phyloP scores from a whole-genome alignment of 345 rosid genomes.

The Lumnitzera littorea region DNA sequence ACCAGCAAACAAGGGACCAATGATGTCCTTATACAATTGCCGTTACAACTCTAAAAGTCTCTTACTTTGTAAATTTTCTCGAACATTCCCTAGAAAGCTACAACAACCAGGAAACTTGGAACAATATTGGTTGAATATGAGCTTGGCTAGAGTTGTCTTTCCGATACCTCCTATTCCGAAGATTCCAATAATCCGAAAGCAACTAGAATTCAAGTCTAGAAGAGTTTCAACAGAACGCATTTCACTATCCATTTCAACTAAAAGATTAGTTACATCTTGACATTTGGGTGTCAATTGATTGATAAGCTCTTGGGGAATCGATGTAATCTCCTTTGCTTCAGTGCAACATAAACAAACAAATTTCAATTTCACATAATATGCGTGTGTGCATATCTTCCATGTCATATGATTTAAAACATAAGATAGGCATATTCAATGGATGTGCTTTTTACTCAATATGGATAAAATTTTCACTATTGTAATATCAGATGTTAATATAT shows the following conservation, averaged over 20 bases:
- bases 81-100: not conserved
- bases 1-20: fast-evolving
- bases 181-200: conserved; percentile 1
- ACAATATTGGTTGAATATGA: not conserved
- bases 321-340: not conserved
- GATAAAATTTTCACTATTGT: no score
- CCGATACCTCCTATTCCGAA: conserved; percentile 5
- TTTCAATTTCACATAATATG: no score
- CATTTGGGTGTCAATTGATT: not conserved
- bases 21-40: not conserved
- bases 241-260: not conserved
- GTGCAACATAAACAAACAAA: not conserved
- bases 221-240: not conserved
- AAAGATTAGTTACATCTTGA: not conserved
- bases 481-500: no score
- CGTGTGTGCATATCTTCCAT: no score
- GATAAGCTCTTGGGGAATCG: not conserved
- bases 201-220: not conserved
- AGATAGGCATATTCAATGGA: no score
- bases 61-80: not conserved
- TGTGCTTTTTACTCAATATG: no score
- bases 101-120: no score
- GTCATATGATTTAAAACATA: no score
- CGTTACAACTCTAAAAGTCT: not conserved
- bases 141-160: conserved; percentile 3